Percentiles rank a stretch among this genome's conserved stretches.
These are phyloP conservation scores for Aureobasidium sp. DNA, from an alignment of 2,329 filamentous ascomycete genomes.

Conservation along the genomic window DNA sequence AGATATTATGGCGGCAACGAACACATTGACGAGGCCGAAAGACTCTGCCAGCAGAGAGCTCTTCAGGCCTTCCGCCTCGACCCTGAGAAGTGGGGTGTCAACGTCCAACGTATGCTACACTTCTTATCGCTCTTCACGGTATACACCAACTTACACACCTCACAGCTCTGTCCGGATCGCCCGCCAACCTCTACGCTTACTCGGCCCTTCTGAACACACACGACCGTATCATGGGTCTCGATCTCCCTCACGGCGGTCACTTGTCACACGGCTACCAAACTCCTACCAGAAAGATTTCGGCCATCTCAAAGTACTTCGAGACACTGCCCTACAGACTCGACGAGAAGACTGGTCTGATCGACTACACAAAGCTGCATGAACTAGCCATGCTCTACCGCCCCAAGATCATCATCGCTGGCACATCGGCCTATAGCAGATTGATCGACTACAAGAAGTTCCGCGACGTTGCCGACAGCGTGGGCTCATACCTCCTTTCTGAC, in stretches of 20 bases:
- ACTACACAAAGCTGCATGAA: conserved; percentile 89
- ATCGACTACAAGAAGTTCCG: conserved; percentile 97
- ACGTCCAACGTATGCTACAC: conserved; percentile 63
- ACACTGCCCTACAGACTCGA: conserved; percentile 93
- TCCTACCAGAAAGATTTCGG: conserved; percentile 73
- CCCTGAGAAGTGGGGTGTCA: conserved; percentile 87
- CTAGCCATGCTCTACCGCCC: conserved; percentile 87
- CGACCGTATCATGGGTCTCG: conserved; percentile 92
- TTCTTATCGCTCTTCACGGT: neutral
- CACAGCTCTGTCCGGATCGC: conserved; percentile 59
- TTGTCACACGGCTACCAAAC: conserved; percentile 97
- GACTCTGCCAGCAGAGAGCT: conserved; percentile 81
- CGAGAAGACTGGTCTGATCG: conserved; percentile 86
- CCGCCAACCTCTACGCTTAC: conserved; percentile 74
- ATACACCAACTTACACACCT: conserved; percentile 11
- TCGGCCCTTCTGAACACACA: conserved; percentile 87
- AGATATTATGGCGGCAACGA: conserved; percentile 96
- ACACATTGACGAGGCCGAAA: conserved; percentile 85
- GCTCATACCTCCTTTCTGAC: conserved; percentile 90
- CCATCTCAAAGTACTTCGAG: conserved; percentile 98
- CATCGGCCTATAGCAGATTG: conserved; percentile 94
- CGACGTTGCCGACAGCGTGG: conserved; percentile 86
- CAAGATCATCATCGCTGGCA: conserved; percentile 92
- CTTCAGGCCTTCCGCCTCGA: conserved; percentile 79
- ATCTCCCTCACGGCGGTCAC: conserved; percentile 93